A percentile compares a stretch with the other conserved stretches of the same genome.
Conservation (phyloP, 768 basidiomycete species). For the Rhizopogon salebrosus region DNA sequence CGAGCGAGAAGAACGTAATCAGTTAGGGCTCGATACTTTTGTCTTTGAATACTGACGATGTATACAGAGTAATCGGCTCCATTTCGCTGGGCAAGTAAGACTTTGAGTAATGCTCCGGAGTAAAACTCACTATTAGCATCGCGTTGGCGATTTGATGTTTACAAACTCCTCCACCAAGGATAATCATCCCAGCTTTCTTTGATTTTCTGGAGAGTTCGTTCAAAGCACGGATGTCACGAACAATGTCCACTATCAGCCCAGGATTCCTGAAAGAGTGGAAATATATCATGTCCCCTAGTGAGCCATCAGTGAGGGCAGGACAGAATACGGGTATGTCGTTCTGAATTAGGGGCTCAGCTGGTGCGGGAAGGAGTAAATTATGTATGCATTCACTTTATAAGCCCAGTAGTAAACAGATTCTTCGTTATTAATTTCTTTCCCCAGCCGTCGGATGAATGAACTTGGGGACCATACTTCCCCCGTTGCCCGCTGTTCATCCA, state of each 20-base stretch:
- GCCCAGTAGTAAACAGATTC: slow-evolving; percentile 99
- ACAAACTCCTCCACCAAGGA: slow-evolving; percentile 96
- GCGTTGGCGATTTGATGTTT: slow-evolving; percentile 99
- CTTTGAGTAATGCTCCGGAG: slow-evolving; percentile 1
- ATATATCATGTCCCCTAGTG: slow-evolving; percentile 98
- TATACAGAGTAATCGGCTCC: slow-evolving; percentile 97
- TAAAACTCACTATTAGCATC: slow-evolving; percentile 82
- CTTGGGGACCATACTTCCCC: slow-evolving; percentile 89
- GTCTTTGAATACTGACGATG: slow-evolving; percentile 51
- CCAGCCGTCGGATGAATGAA: slow-evolving; percentile 85
- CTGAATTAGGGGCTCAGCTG: slow-evolving; percentile 41
- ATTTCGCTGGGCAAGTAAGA: slow-evolving; percentile 60
- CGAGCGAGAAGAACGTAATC: not conserved
- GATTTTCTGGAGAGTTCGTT: slow-evolving; percentile 88
- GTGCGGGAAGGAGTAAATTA: slow-evolving; percentile 9
- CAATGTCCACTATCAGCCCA: slow-evolving; percentile 87
- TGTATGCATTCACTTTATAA: slow-evolving; percentile 73
- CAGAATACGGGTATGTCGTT: slow-evolving; percentile 99
- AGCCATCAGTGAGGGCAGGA: slow-evolving; percentile 96
- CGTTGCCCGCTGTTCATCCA: slow-evolving; percentile 74
- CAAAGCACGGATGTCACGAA: slow-evolving; percentile 84
- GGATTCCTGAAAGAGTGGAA: slow-evolving; percentile 93
- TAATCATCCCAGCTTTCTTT: slow-evolving; percentile 95
- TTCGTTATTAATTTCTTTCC: slow-evolving; percentile 96
- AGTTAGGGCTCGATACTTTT: not conserved